Percentiles rank a stretch among this genome's conserved stretches.
phyloP scores from a whole-genome alignment of 805 yeast species.

The Monosporozyma solicola region DNA sequence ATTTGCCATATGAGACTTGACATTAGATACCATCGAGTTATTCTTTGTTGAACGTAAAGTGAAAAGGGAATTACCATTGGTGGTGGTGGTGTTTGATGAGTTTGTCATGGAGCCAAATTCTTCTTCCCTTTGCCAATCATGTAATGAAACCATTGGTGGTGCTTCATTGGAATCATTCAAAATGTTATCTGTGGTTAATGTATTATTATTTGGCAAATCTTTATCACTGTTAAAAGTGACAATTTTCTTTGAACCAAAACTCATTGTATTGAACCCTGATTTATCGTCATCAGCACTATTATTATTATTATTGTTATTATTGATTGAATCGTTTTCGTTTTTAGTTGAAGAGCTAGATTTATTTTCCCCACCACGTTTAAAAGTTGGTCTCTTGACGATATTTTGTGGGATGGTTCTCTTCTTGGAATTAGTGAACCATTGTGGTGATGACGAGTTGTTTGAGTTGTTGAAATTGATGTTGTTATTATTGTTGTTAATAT shows the following conservation, averaged over 20 bases:
- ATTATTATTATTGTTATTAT: not conserved
- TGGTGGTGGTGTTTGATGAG: not conserved
- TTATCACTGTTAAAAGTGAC: conserved; percentile 7
- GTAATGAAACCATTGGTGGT: conserved; percentile 34
- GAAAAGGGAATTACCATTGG: not conserved
- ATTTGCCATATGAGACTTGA: not conserved
- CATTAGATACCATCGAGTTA: not conserved
- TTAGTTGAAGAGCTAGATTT: not conserved
- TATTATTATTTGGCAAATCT: conserved; percentile 1
- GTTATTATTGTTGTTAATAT: not conserved
- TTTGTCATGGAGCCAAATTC: conserved; percentile 14
- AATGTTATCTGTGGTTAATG: conserved; percentile 5
- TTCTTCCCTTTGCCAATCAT: conserved; percentile 36
- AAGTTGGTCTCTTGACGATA: conserved; percentile 34
- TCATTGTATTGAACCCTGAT: conserved; percentile 31
- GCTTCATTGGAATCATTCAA: conserved; percentile 33
- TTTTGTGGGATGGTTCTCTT: conserved; percentile 41
- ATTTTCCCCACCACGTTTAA: conserved; percentile 6
- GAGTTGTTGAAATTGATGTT: not conserved
- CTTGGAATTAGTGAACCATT: conserved; percentile 37
- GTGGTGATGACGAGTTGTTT: conserved; percentile 16
- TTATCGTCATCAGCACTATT: not conserved
- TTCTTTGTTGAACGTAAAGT: not conserved
- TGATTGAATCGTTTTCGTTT: not conserved
- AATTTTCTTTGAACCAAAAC: conserved; percentile 33